These are phyloP conservation scores for Odonthalia washingtoniensis DNA, from an alignment of 31 red algal species.

Conservation along the genomic window DNA sequence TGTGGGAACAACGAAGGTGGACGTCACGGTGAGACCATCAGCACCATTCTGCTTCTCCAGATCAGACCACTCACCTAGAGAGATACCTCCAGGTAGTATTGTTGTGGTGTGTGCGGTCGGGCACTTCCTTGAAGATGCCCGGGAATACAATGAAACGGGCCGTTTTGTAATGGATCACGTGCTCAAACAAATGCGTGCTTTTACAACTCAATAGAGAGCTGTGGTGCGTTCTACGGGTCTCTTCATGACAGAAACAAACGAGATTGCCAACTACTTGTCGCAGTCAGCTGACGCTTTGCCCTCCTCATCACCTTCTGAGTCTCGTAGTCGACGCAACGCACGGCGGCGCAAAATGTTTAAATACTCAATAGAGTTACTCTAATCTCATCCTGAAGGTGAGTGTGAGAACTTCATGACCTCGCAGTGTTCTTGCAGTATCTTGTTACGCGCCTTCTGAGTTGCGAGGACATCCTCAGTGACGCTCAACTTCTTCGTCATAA, in stretches of 20 bases:
- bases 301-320: conserved; percentile 11
- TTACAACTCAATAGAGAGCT: neutral
- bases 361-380: neutral
- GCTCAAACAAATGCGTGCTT: neutral
- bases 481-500: neutral
- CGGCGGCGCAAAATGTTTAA: conserved; percentile 9
- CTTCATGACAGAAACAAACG: conserved; percentile 1
- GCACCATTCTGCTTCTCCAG: no score
- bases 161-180: conserved; percentile 22
- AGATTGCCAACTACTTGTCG: neutral
- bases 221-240: no score
- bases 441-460: conserved; percentile 13
- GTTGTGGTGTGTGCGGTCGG: neutral
- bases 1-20: no score
- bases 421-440: neutral
- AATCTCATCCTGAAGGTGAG: conserved; percentile 6
- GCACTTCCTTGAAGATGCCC: neutral
- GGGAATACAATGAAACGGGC: neutral
- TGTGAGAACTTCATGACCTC: conserved; percentile 4
- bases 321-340: conserved; percentile 1
- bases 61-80: no score
- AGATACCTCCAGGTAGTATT: conserved; percentile 2
- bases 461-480: neutral
- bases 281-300: neutral
- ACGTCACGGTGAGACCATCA: no score